Base-by-base conservation (phyloP, 75 land plant species). In the Cupressus sempervirens region DNA sequence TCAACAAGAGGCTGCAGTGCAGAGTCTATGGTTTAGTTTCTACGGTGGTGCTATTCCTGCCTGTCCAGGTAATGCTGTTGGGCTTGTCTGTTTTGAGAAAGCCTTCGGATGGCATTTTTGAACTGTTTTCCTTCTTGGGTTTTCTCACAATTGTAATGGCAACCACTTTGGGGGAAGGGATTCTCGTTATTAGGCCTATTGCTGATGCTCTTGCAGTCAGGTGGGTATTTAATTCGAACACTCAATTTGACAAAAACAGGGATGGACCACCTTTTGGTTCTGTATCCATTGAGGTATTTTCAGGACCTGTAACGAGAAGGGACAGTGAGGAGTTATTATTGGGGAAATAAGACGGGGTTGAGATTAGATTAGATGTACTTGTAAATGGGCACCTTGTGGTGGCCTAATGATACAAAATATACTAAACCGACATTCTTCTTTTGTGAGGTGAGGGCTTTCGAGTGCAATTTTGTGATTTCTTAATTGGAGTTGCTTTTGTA, bases 131-230 rank as follows among this genome's bases (percentile, higher is more conserved):
- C 36, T 82, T 92, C 46, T 26, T 90, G 11, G 92, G 89, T 62
- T 89, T 93, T 81, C 38, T 92, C 36, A 86, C 86, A 9, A 87
- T 82, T 14, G 58, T 92, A 30, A 11, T 79, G 0, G 91, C 90
- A 72, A 89, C 87, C 48, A 89, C 46, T 10, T 92, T 91, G 23
- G 94, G 95, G 11, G 87, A 93, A 82, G 89, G 92, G 32, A 91
- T 94, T 58, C 90, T 96, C 50, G 96, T 96, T 2, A 83, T 96
- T 35, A 84, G 82, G 46, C 98, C 98, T 26, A 91, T 96, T 29
- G 80, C 85, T 7, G 96, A 96, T 46, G 91, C 96, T 26, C 85
- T 96, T 86, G 88, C 92, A 15, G 93, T 92, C 9, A 23, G 52
- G 26, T 90, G 90, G 90, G 83, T 87, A 15, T 88, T 83, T 48